Evolutionary conservation across 176 grass and related monocot genomes (phyloP).

Genomic region (Carex pumila): DNA sequence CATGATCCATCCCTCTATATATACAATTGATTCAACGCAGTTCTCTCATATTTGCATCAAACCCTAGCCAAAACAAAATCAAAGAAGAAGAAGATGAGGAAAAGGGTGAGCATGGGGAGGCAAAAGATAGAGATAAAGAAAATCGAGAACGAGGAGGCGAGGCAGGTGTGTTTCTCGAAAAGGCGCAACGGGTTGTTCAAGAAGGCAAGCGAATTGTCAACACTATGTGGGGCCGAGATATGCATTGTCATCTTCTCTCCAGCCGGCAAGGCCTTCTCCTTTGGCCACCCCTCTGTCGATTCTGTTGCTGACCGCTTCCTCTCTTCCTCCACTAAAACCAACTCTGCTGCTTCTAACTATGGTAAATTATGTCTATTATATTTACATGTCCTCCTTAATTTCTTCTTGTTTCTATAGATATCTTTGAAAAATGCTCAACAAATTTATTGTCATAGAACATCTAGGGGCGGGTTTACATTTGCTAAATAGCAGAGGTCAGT

Average conservation of each 20-base stretch:
- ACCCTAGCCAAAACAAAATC: background rate
- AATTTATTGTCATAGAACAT: background rate
- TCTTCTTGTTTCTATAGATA: background rate
- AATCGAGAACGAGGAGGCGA: slow-evolving; percentile 29
- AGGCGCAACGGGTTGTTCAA: slow-evolving; percentile 32
- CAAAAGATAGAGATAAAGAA: slow-evolving; percentile 27
- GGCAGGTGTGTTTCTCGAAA: slow-evolving; percentile 57
- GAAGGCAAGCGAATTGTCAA: slow-evolving; percentile 45
- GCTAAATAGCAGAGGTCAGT: too few relatives aligned
- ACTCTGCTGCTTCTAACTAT: too few relatives aligned
- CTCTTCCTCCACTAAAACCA: background rate
- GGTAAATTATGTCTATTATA: background rate
- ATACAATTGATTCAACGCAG: background rate
- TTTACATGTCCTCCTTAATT: too few relatives aligned
- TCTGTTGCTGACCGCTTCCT: slow-evolving; percentile 29
- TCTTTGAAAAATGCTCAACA: background rate
- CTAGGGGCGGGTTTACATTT: too few relatives aligned
- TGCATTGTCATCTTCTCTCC: slow-evolving; percentile 47
- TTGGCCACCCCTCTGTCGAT: slow-evolving; percentile 45
- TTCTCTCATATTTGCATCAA: background rate
- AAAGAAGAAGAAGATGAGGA: background rate
- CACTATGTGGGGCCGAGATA: slow-evolving; percentile 42
- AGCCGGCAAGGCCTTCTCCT: slow-evolving; percentile 51
- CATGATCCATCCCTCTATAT: background rate
- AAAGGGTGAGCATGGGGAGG: slow-evolving; percentile 11